Conservation (phyloP, 1,139 yeast species). For the Pichia sp. region DNA sequence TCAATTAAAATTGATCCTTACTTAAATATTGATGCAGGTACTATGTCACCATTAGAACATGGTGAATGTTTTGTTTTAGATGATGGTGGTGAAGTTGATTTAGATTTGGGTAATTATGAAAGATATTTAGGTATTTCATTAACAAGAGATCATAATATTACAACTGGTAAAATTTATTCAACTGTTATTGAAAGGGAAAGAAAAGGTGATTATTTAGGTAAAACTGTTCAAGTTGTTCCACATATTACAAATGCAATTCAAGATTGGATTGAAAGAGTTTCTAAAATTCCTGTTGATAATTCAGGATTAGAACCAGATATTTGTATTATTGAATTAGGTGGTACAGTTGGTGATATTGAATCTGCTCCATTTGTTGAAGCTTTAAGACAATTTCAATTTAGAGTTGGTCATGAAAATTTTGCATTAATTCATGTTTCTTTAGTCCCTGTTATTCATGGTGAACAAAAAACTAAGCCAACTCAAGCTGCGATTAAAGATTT, state of each 20-base stretch:
- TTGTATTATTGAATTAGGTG: conserved; percentile 96
- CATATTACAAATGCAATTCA: conserved; percentile 96
- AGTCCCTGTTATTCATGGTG: conserved; percentile 97
- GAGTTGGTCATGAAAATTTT: conserved; percentile 90
- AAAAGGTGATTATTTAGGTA: conserved; percentile 95
- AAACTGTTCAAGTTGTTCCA: conserved; percentile 99
- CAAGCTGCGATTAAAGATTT: conserved; percentile 98
- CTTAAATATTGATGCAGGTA: conserved; percentile 98
- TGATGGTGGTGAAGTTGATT: conserved; percentile 98
- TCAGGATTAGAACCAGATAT: conserved; percentile 86
- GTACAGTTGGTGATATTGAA: conserved; percentile 99
- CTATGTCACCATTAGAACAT: conserved; percentile 98
- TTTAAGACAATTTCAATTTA: conserved; percentile 94
- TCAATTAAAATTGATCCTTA: conserved; percentile 98
- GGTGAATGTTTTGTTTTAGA: conserved; percentile 97
- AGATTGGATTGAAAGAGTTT: conserved; percentile 96
- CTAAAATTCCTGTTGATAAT: conserved; percentile 88
- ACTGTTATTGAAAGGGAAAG: conserved; percentile 93
- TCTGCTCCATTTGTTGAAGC: conserved; percentile 99
- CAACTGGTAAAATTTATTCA: conserved; percentile 95
- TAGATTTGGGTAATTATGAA: conserved; percentile 97
- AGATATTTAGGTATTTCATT: conserved; percentile 90
- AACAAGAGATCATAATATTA: conserved; percentile 90
- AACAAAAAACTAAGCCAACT: conserved; percentile 98
- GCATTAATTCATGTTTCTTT: conserved; percentile 94